Evolutionary conservation across 352 stramenopile genomes (phyloP).

Genomic region (Pythium folliculosum): DNA sequence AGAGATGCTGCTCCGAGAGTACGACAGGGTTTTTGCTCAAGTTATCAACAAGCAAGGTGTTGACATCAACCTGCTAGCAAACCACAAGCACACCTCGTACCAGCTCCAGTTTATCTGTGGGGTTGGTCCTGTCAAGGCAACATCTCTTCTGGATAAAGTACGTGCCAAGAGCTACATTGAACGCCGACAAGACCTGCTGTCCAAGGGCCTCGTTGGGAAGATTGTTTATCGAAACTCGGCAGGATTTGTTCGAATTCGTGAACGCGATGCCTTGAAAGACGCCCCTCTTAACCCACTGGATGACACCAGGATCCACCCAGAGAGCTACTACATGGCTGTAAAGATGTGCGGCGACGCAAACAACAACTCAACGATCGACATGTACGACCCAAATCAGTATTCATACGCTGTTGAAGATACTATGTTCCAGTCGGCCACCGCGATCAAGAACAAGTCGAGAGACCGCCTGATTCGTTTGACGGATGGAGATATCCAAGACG

Average conservation of each 20-base stretch:
- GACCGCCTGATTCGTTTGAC: slow-evolving; percentile 30
- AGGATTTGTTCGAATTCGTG: slow-evolving; percentile 86
- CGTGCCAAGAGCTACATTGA: slow-evolving; percentile 86
- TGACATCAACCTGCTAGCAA: slow-evolving; percentile 88
- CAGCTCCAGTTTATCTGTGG: slow-evolving; percentile 88
- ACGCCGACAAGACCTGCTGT: slow-evolving; percentile 83
- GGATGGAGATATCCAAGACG: slow-evolving; percentile 86
- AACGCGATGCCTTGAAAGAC: slow-evolving; percentile 84
- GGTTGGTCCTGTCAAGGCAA: slow-evolving; percentile 81
- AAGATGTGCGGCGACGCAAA: slow-evolving; percentile 91
- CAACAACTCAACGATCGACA: slow-evolving; percentile 91
- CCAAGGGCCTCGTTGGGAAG: slow-evolving; percentile 81
- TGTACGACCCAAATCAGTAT: slow-evolving; percentile 91
- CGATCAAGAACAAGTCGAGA: slow-evolving; percentile 46
- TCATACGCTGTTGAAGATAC: slow-evolving; percentile 90
- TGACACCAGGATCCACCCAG: slow-evolving; percentile 86
- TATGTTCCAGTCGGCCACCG: slow-evolving; percentile 89
- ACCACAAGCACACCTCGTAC: slow-evolving; percentile 88
- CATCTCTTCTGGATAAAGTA: slow-evolving; percentile 79
- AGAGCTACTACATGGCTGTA: slow-evolving; percentile 92
- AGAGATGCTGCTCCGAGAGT: slow-evolving; percentile 82
- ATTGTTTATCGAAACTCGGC: slow-evolving; percentile 89
- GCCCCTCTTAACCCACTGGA: slow-evolving; percentile 84
- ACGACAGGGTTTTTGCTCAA: slow-evolving; percentile 86
- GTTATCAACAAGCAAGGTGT: slow-evolving; percentile 88